A percentile compares a stretch with the other conserved stretches of the same genome.
phyloP scores from a whole-genome alignment of 805 yeast species.

The Kodamaea kakaduensis region DNA sequence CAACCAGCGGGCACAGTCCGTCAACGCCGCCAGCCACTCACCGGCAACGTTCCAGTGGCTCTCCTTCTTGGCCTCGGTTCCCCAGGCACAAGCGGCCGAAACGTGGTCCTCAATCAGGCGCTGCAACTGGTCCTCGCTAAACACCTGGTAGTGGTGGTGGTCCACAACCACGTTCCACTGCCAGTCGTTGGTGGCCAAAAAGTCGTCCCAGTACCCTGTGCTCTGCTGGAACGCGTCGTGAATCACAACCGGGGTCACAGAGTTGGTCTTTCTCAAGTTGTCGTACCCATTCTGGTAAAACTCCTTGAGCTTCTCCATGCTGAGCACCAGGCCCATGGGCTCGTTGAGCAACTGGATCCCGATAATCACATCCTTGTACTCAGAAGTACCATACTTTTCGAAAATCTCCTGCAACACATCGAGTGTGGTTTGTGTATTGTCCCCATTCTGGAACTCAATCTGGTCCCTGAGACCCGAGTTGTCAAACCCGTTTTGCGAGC shows the following conservation, averaged over 20 bases:
- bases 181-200: slow-evolving; percentile 30
- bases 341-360: slow-evolving; percentile 88
- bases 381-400: slow-evolving; percentile 57
- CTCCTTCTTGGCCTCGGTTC: slow-evolving; percentile 38
- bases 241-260: slow-evolving; percentile 51
- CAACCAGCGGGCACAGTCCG: slow-evolving; percentile 86
- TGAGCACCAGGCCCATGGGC: slow-evolving; percentile 73
- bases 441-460: slow-evolving; percentile 51
- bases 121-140: slow-evolving; percentile 57
- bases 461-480: slow-evolving; percentile 81
- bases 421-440: slow-evolving; percentile 52
- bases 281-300: slow-evolving; percentile 64
- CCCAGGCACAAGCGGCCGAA: slow-evolving; percentile 29
- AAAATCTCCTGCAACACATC: slow-evolving; percentile 53
- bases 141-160: slow-evolving; percentile 90
- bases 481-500: slow-evolving; percentile 94
- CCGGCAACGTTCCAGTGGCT: slow-evolving; percentile 72
- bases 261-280: slow-evolving; percentile 52
- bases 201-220: slow-evolving; percentile 58
- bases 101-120: slow-evolving; percentile 62
- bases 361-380: slow-evolving; percentile 66
- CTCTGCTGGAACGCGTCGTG: slow-evolving; percentile 77
- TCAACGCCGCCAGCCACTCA: slow-evolving; percentile 78
- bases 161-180: slow-evolving; percentile 70
- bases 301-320: slow-evolving; percentile 52